Evolutionary conservation across 768 basidiomycete species (phyloP).

Genomic region (Hypholoma fasciculare): DNA sequence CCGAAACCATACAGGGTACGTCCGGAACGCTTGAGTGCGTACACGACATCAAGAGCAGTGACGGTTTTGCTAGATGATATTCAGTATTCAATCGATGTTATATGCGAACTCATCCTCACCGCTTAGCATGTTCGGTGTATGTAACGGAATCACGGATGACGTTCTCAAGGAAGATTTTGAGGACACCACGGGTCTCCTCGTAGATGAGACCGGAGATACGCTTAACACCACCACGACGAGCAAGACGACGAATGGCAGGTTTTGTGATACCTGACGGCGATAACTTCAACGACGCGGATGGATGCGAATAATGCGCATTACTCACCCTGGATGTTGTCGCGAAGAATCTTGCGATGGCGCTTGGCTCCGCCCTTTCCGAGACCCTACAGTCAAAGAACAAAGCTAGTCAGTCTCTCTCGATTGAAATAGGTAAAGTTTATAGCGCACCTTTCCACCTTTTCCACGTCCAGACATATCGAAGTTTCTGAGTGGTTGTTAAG

Average conservation of each 20-base stretch:
- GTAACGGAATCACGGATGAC: slow-evolving; percentile 91
- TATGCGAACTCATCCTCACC: slow-evolving; percentile 32
- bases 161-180: slow-evolving; percentile 71
- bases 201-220: slow-evolving; percentile 76
- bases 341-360: slow-evolving; percentile 79
- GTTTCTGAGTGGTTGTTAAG: slow-evolving; percentile 13
- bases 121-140: slow-evolving; percentile 92
- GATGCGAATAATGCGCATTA: neutral
- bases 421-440: no score
- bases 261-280: slow-evolving; percentile 41
- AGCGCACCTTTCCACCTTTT: slow-evolving; percentile 70
- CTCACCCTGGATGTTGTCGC: slow-evolving; percentile 79
- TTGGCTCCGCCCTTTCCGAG: slow-evolving; percentile 81
- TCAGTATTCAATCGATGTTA: neutral
- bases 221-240: slow-evolving; percentile 84
- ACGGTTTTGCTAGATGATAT: slow-evolving; percentile 65
- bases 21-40: slow-evolving; percentile 71
- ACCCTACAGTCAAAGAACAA: slow-evolving; percentile 40
- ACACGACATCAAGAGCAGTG: slow-evolving; percentile 84
- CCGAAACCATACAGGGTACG: slow-evolving; percentile 85
- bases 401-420: no score
- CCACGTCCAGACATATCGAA: slow-evolving; percentile 72
- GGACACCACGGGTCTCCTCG: slow-evolving; percentile 81
- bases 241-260: slow-evolving; percentile 77
- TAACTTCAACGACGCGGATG: neutral